Percentiles rank a stretch among this genome's conserved stretches.
These are phyloP conservation scores for Leishmania turanica DNA, from an alignment of 208 protist genomes.

Conservation along the genomic window DNA sequence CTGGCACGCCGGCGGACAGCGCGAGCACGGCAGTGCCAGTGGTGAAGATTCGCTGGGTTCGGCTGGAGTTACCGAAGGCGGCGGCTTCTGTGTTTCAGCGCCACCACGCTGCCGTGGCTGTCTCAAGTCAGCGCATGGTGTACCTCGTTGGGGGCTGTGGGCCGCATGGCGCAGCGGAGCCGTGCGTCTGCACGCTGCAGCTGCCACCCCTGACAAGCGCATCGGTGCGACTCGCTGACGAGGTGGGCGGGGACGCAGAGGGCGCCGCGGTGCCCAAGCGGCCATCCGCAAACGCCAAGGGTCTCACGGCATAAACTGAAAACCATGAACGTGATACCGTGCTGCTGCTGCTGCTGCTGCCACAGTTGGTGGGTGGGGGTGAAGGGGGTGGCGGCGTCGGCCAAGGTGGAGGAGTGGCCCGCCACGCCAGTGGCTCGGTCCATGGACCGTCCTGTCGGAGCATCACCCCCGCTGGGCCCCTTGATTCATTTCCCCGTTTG, in stretches of 20 bases:
- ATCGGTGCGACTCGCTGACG: slow-evolving; percentile 13
- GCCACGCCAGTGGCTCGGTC: not conserved
- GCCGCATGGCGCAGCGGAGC: slow-evolving; percentile 2
- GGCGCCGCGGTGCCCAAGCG: not conserved
- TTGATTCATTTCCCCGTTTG: not conserved
- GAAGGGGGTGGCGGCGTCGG: not conserved
- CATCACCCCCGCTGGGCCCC: not conserved
- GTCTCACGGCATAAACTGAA: not conserved
- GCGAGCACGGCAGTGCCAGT: slow-evolving; percentile 2
- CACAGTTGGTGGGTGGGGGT: not conserved
- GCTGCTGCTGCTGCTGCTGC: not conserved
- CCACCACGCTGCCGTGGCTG: slow-evolving; percentile 44
- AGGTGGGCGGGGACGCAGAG: not conserved
- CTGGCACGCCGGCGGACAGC: not conserved
- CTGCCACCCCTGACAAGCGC: slow-evolving; percentile 18
- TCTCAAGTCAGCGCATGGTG: slow-evolving; percentile 40
- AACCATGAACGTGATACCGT: not conserved
- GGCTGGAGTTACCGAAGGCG: slow-evolving; percentile 8
- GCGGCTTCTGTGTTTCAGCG: slow-evolving; percentile 14
- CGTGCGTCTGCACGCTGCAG: slow-evolving; percentile 13
- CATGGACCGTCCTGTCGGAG: not conserved
- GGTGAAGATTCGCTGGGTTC: slow-evolving; percentile 28
- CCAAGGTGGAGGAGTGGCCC: not conserved
- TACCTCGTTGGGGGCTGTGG: slow-evolving; percentile 58
- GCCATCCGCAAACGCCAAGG: not conserved